Base-by-base conservation (phyloP, 805 yeast genomes). In the Candida broadrunensis region DNA sequence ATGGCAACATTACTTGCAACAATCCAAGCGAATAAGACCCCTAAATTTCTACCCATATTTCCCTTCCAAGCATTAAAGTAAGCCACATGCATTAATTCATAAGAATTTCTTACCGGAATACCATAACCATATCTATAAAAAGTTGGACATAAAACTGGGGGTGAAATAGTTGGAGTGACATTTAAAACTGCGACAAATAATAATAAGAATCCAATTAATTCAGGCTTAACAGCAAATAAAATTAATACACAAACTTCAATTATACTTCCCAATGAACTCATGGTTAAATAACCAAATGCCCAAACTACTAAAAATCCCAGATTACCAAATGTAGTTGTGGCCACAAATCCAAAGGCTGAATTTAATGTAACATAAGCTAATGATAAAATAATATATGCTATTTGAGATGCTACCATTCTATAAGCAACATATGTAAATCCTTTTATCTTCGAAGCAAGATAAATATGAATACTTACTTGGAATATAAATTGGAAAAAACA, bases 1-100 rank as follows among this genome's bases (percentile, higher is more conserved):
- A 61, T 45, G 7, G 41, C 38, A 4, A 44, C 35, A 37, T 63
- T 63, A 30, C 63, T 47, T 2, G 50, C 44, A 12, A 61, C 44
- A 24, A 56, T 58, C 70, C 70, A 64, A 1, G 57, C 59, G n/a
- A 48, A 15, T 36, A 64, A 51, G 8, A 64, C 44, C 1, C 69
- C 70, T 18, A 63, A 50, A 33, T 63, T 50, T 16, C 61, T 47
- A 5, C 68, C 69, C 50, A 64, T 45, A 27, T 55, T 37, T 3
- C 70, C 70, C 46, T 64, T 64, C 59, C 61, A 64, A 4, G 62
- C 40, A 43, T 64, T 39, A 39, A 63, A 63, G 36, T 54, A 61
- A 1, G 60, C 66, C 9, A 60, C 63, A 24, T 60, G 62, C 44
- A 63, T 42, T 33, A 61, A 48, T 18, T 58, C 56, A 44, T 64